These are phyloP conservation scores for Chaetothyriales sp. DNA, from an alignment of 2,329 filamentous ascomycete species.

Conservation along the genomic window DNA sequence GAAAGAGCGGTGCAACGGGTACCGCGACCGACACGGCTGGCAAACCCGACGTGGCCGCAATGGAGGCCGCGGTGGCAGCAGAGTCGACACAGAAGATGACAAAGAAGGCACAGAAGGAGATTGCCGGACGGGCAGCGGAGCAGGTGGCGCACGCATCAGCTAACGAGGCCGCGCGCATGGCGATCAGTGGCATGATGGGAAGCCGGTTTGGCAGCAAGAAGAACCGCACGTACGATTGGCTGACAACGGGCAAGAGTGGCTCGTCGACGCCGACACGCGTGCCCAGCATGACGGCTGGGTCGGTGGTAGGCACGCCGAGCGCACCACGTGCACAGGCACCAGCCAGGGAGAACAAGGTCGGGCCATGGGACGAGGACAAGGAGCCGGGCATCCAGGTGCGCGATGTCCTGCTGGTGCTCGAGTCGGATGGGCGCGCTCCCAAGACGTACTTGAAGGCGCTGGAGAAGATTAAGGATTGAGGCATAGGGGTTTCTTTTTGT, in stretches of 20 bases:
- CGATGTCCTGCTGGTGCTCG: constrained; percentile 65
- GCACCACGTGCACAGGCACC: constrained; percentile 13
- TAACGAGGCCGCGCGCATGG: constrained; percentile 67
- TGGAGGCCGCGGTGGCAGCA: constrained; percentile 20
- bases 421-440: constrained; percentile 50
- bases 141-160: constrained; percentile 66
- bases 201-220: constrained; percentile 31
- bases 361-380: constrained; percentile 64
- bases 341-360: constrained; percentile 43
- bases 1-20: constrained; percentile 40
- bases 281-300: constrained; percentile 4
- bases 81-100: constrained; percentile 52
- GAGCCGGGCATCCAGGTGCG: constrained; percentile 69
- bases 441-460: constrained; percentile 31
- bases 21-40: constrained; percentile 40
- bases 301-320: constrained; percentile 9
- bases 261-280: constrained; percentile 15
- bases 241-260: constrained; percentile 24
- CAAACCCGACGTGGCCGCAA: constrained; percentile 35
- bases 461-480: constrained; percentile 3
- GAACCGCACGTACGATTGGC: constrained; percentile 33
- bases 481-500: neutral
- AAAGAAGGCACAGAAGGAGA: constrained; percentile 75
- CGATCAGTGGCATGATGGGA: constrained; percentile 48
- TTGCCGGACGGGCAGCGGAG: constrained; percentile 59